Percentiles rank a stretch among this genome's conserved stretches.
Evolutionary conservation across 179 eudicot genomes (phyloP).

Genomic region (Drosera spatulata): DNA sequence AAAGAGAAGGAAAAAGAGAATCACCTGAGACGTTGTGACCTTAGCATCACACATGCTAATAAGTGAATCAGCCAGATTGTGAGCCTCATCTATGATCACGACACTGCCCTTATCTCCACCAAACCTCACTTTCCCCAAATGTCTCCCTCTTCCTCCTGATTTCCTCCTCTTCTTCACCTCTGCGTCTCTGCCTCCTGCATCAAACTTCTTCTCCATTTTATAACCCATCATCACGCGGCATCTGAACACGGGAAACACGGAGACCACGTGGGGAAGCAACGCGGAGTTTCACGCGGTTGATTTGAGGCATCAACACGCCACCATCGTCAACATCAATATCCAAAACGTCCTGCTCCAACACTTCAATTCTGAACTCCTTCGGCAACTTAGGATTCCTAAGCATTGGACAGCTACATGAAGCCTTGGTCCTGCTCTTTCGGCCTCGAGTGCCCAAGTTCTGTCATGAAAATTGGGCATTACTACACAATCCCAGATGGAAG

Average conservation of each 20-base stretch:
- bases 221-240: too few relatives aligned
- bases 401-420: constrained; percentile 85
- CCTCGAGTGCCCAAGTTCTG: constrained; percentile 61
- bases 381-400: constrained; percentile 56
- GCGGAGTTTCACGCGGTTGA: too few relatives aligned
- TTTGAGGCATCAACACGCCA: too few relatives aligned
- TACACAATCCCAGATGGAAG: neutral
- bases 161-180: too few relatives aligned
- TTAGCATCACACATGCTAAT: constrained; percentile 87
- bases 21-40: constrained; percentile 63
- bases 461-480: constrained; percentile 1
- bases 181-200: too few relatives aligned
- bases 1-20: constrained; percentile 5
- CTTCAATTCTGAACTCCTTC: constrained; percentile 46
- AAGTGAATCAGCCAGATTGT: constrained; percentile 93
- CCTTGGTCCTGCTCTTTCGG: constrained; percentile 42
- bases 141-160: too few relatives aligned
- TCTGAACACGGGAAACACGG: too few relatives aligned
- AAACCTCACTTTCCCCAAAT: too few relatives aligned
- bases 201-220: too few relatives aligned
- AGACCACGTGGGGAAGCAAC: too few relatives aligned
- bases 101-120: constrained; percentile 62
- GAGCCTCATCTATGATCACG: constrained; percentile 91
- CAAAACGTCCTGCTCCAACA: constrained; percentile 46
- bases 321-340: constrained; percentile 86